Base-by-base conservation (phyloP, 371 early-diverging fungal species). In the Mycotypha africana region DNA sequence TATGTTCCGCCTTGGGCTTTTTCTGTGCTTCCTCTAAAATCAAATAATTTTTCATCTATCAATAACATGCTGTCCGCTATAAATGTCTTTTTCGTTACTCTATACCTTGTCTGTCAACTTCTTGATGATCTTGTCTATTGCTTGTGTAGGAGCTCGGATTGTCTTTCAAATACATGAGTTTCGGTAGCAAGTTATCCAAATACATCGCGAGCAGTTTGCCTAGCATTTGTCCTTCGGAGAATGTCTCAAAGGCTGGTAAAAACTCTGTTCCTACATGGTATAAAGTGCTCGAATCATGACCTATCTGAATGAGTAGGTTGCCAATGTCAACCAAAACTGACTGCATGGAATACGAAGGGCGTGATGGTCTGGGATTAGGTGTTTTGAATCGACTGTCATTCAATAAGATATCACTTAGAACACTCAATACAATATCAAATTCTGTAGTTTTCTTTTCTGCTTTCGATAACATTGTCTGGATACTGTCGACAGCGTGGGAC, bases 351-450 rank as follows among this genome's bases (percentile, higher is more conserved):
- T 60, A 78, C 0, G 78, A 74, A 10, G 82, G 82, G 15, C 77
- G 62, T 5, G 77, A 72, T 16, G 82, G 82, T 19, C 74, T 71
- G 3, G 76, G 74, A 31, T 73, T 62, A 7, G 67, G 59, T 10
- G 71, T 49, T 36, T 50, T 66, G 51, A 68, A 81, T n/a, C 73
- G 72, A 47, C 76, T 71, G 36, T 81, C 82, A 32, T 81, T 76
- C 0, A 70, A 50, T 7, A 81, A 58, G 6, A 81, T 42, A 32
- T 81, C 82, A 22, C 70, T 65, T 11, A 81, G 42, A 2, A 64
- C 53, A 6, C 56, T 42, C 22, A 76, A 42, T 31, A 81, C 58
- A 3, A 46, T 64, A 7, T 64, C 65, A 30, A 73, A 64, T 3
- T 61, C 60, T 8, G 58, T 43, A 23, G 42, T 28, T 15, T 53